Percentiles rank a stretch among this genome's conserved stretches.
Conservation (phyloP, 2,329 filamentous ascomycete species). For the Calonectria hawksworthii region DNA sequence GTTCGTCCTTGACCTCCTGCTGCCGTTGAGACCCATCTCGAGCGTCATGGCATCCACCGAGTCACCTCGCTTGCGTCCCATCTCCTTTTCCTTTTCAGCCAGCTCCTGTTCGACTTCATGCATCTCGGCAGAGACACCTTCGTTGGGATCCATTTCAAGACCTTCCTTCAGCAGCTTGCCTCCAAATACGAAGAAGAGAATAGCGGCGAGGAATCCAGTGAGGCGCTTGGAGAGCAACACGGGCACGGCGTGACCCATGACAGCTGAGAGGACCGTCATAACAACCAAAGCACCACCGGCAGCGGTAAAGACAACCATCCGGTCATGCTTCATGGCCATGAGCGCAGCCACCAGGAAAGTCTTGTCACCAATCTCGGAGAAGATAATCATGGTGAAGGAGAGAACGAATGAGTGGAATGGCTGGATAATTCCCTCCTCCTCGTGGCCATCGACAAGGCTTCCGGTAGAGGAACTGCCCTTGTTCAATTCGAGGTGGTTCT, state of each 20-base stretch:
- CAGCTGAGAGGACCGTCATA: slow-evolving; percentile 95
- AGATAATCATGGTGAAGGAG: slow-evolving; percentile 96
- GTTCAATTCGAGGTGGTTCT: slow-evolving; percentile 71
- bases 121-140: slow-evolving; percentile 97
- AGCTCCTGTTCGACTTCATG: slow-evolving; percentile 95
- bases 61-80: slow-evolving; percentile 72
- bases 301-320: slow-evolving; percentile 92
- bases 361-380: slow-evolving; percentile 98
- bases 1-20: slow-evolving; percentile 78
- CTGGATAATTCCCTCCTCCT: slow-evolving; percentile 77
- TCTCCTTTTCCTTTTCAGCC: slow-evolving; percentile 90
- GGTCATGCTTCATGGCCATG: slow-evolving; percentile 99
- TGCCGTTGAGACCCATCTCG: slow-evolving; percentile 80
- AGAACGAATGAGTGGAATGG: slow-evolving; percentile 91
- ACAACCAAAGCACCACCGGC: slow-evolving; percentile 92
- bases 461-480: slow-evolving; percentile 24
- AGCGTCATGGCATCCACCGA: slow-evolving; percentile 82
- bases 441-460: slow-evolving; percentile 48
- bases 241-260: slow-evolving; percentile 93
- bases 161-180: slow-evolving; percentile 88
- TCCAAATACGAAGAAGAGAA: slow-evolving; percentile 91
- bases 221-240: slow-evolving; percentile 90
- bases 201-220: slow-evolving; percentile 88
- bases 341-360: slow-evolving; percentile 97
- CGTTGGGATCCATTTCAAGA: slow-evolving; percentile 87